phyloP scores from a whole-genome alignment of 2,329 filamentous ascomycete species.

The Fusarium cyanostomum region DNA sequence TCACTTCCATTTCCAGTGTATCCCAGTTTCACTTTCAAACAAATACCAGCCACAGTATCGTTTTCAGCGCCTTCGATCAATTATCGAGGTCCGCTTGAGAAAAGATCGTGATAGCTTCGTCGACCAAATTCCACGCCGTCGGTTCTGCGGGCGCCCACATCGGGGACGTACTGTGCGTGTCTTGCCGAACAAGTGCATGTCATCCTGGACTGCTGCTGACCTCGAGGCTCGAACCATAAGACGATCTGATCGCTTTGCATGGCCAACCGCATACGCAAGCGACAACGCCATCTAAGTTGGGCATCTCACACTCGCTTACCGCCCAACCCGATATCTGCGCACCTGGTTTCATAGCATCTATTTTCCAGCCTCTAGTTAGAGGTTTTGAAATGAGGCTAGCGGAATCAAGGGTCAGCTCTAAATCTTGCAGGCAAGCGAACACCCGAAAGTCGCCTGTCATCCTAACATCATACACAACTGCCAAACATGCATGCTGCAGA shows the following conservation, averaged over 20 bases:
- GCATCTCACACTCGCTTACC: constrained; percentile 31
- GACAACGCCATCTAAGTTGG: constrained; percentile 22
- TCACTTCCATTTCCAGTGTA: background rate
- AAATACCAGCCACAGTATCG: background rate
- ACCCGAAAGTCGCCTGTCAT: background rate
- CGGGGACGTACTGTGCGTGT: constrained; percentile 11
- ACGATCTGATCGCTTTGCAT: constrained; percentile 31
- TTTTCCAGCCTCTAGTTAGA: constrained; percentile 1
- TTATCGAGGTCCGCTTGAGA: background rate
- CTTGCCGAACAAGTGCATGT: constrained; percentile 22
- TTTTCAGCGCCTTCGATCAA: constrained; percentile 3
- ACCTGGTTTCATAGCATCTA: constrained; percentile 6
- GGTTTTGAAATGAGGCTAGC: constrained; percentile 21
- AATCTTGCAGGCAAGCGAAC: background rate
- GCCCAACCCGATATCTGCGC: constrained; percentile 17
- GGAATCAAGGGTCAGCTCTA: constrained; percentile 10
- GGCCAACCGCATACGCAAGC: constrained; percentile 32
- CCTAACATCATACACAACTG: constrained; percentile 9
- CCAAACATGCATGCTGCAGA: constrained; percentile 16
- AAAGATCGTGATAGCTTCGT: constrained; percentile 16
- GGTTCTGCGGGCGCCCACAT: background rate
- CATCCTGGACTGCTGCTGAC: constrained; percentile 29
- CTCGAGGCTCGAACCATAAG: constrained; percentile 33
- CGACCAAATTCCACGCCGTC: constrained; percentile 7
- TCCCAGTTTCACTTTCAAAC: background rate